Percentiles rank a stretch among this genome's conserved stretches.
These are phyloP conservation scores for Acidiella bohemica DNA, from an alignment of 495 filamentous ascomycete species.

Conservation along the genomic window DNA sequence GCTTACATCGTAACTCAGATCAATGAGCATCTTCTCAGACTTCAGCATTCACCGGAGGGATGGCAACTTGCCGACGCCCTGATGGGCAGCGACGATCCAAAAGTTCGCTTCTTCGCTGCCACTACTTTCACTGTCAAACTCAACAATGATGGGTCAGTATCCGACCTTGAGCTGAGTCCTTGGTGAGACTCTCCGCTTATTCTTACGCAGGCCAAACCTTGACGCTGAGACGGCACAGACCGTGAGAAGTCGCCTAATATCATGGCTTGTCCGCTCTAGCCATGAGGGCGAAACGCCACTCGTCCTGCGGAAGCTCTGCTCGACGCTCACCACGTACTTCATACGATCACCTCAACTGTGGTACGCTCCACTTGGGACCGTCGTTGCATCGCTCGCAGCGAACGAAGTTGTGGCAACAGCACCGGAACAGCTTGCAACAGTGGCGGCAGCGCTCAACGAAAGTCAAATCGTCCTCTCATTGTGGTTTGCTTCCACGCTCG, in stretches of 20 bases:
- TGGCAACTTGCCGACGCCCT: conserved; percentile 75
- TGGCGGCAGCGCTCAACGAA: conserved; percentile 42
- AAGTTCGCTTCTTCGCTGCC: conserved; percentile 85
- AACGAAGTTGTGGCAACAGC: no score
- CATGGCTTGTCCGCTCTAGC: conserved; percentile 33
- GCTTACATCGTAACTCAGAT: conserved; percentile 49
- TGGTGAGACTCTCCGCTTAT: conserved; percentile 15
- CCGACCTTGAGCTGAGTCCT: conserved; percentile 12
- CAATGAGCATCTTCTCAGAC: conserved; percentile 58
- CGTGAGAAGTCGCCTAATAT: conserved; percentile 7
- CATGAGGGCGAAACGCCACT: conserved; percentile 45
- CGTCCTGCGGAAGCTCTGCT: conserved; percentile 71
- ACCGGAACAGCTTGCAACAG: no score
- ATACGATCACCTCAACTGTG: conserved; percentile 56
- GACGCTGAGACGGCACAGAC: conserved; percentile 11
- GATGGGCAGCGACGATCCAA: conserved; percentile 46
- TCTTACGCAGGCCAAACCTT: conserved; percentile 5
- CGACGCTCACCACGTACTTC: conserved; percentile 68
- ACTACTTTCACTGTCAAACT: conserved; percentile 87
- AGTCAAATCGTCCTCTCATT: conserved; percentile 45
- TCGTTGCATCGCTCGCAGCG: no score
- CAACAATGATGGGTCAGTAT: conserved; percentile 50
- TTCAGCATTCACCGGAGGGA: conserved; percentile 65
- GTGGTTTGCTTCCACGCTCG: conserved; percentile 60
- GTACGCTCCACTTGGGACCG: conserved; percentile 53